Evolutionary conservation across 2,329 filamentous ascomycete genomes (phyloP), one percentile per base, ranked within the genome.

Genomic region (Clarireedia hainanense): DNA sequence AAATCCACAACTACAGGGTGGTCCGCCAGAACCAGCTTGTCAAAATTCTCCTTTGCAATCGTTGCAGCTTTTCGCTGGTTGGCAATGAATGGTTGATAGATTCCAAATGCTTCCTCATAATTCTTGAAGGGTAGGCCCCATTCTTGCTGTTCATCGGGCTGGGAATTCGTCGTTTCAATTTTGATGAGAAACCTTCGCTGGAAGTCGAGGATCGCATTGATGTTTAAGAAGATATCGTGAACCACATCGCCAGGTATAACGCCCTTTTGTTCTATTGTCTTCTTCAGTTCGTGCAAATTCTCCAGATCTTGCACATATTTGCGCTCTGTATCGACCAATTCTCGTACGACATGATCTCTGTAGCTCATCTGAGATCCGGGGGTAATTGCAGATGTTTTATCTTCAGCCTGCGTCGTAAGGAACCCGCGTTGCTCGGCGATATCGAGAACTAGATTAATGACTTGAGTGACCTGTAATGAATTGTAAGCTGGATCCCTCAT

Each of bases 251-350:
- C 92, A 2, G 89, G 88, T 61, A 97, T 84, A 39, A 90, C 83
- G 39, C 91, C 91, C 62, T 86, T 91, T 68, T 95, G 88, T 65
- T 96, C 91, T 55, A 97, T 77, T 24, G 86, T 83, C 72, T 89
- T 92, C 74, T 96, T 97, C 68, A 97, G 80, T 50, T 91, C 86
- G 70, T 97, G 91, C 37, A 99, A 73, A 63, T 96, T 92, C 70
- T 97, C 92, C 52, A 99, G 75, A 74, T 99, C 94, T 70, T 97
- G 91, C 4, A 97, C 94, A 65, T 99, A 99, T 72, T 96, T 96
- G 60, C 94, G 85, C 72, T 99, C 94, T 1, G 92, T 97, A 65
- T 92, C 89, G 55, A 99, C 87, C 47, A 99, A 75, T 72, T 99
- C 94, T 67, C 88, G 85, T 45, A 99, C 82, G 59, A 97, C 90